Evolutionary conservation across 2,329 filamentous ascomycete species (phyloP), one percentile per base, ranked within the genome.

Genomic region (Didymosphaeria variabile): DNA sequence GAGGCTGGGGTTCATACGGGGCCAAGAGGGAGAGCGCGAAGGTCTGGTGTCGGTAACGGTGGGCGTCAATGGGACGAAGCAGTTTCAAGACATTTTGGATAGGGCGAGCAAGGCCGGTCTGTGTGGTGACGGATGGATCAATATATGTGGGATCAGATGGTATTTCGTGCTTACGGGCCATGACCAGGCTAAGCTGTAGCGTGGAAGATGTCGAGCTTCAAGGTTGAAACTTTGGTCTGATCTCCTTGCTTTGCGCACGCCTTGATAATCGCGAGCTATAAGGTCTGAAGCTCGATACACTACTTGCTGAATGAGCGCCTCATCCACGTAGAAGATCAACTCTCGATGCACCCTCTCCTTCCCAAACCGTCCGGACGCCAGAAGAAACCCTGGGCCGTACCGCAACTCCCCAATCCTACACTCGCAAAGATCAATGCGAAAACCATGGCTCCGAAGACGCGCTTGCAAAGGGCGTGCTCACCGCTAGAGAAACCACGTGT

Each of bases 61-160:
- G 26, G 76, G 74, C 7, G 78, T 82, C 26, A 70, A 73, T 49
- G 77, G 74, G 23, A 73, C 69, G 58, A 66, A 72, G 1, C 67
- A 67, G 13, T 65, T 79, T 9, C 67, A 76, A 1, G 72, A 59
- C 6, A 77, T 81, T 26, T 59, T 77, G 26, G 62, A 73, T 26
- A 70, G 72, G 51, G 78, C 75, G 17, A 69, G 65, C 12, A 55
- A 69, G 42, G 68, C 71, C 29, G 78, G 74, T 0, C 59, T 79
- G 17, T 74, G 62, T 49, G 67, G 69, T 3, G 68, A 77, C 45
- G 73, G 73, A 5, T 76, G 68, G 63, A 68, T 79, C 29, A 67
- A 76, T 21, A 79, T 81, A 77, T 72, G 76, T 47, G 78, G 79
- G 5, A 60, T 80, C 13, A 75, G 70, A 54, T 81, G 78, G 79